Evolutionary conservation across 176 grass and related monocot genomes (phyloP), one percentile per base, ranked within the genome.

Genomic region (Luzula sylvatica): DNA sequence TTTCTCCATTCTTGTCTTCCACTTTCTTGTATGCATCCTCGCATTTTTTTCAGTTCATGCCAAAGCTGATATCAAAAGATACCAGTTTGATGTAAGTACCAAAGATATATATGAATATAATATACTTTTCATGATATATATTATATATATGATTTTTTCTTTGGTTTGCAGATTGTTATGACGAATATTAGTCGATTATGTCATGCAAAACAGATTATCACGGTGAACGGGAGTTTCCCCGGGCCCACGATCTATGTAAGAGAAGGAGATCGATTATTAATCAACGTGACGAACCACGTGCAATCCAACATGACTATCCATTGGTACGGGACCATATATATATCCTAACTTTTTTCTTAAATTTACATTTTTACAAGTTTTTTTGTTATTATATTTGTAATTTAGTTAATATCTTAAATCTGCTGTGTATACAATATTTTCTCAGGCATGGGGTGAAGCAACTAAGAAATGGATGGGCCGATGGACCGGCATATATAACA

Each of bases 371-470:
- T 12, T n/a, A n/a, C n/a, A n/a, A n/a, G n/a, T n/a, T n/a, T n/a
- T n/a, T n/a, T n/a, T n/a, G n/a, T n/a, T n/a, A n/a, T n/a, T n/a
- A n/a, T n/a, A n/a, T n/a, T n/a, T n/a, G n/a, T n/a, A n/a, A n/a
- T n/a, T n/a, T n/a, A n/a, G n/a, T n/a, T n/a, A n/a, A n/a, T n/a
- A n/a, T 45, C 40, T 8, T 14, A 45, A 14, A 45, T 14, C 14
- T 14, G 45, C 20, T 15, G 22, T 58, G 26, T 42, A 12, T 16
- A 8, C 22, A n/a, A n/a, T n/a, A n/a, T n/a, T n/a, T n/a, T n/a
- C 50, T 38, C 23, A 82, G 78, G 73, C 83, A 87, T 48, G 83
- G 83, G 7, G 46, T 81, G 65, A 87, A 81, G 72, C 83, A 87
- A 53, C 23, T 75, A 15, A 52, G 78, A 58, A 87, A 87, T 39